Percentiles rank a stretch among this genome's conserved stretches.
These are phyloP conservation scores for Phytophthora boehmeriae DNA, from an alignment of 352 stramenopile genomes.

Conservation along the genomic window DNA sequence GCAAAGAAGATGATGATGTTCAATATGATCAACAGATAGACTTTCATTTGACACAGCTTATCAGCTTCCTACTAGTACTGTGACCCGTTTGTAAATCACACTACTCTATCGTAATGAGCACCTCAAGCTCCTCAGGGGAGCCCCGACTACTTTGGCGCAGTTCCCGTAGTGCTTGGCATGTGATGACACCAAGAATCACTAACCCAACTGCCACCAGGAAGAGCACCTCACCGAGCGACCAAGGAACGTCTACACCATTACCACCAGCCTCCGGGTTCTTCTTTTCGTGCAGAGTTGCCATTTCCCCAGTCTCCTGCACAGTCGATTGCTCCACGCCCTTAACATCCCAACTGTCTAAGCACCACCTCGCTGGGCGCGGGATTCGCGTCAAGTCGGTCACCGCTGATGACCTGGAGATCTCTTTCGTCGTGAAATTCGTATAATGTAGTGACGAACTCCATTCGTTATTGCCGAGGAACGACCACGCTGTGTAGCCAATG, in stretches of 20 bases:
- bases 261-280: slow-evolving; percentile 7
- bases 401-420: slow-evolving; percentile 27
- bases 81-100: not conserved
- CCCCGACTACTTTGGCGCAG: slow-evolving; percentile 28
- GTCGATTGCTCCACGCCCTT: slow-evolving; percentile 8
- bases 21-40: slow-evolving; percentile 11
- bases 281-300: slow-evolving; percentile 11
- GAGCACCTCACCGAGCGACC: slow-evolving; percentile 38
- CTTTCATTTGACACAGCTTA: too few relatives aligned
- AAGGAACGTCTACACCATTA: slow-evolving; percentile 21
- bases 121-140: slow-evolving; percentile 26
- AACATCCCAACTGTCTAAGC: slow-evolving; percentile 40
- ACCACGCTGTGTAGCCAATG: slow-evolving; percentile 94
- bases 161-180: slow-evolving; percentile 35
- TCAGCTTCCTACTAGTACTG: too few relatives aligned
- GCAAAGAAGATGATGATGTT: slow-evolving; percentile 14
- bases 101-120: slow-evolving; percentile 38
- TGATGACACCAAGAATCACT: slow-evolving; percentile 33
- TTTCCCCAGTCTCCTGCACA: slow-evolving; percentile 13
- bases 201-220: slow-evolving; percentile 34
- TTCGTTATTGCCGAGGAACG: slow-evolving; percentile 95
- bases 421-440: slow-evolving; percentile 48
- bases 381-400: slow-evolving; percentile 40
- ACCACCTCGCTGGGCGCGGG: slow-evolving; percentile 59
- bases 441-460: slow-evolving; percentile 87